These are phyloP conservation scores for Rhynchospora tenuis DNA, from an alignment of 176 grass and related monocot genomes.

Conservation along the genomic window DNA sequence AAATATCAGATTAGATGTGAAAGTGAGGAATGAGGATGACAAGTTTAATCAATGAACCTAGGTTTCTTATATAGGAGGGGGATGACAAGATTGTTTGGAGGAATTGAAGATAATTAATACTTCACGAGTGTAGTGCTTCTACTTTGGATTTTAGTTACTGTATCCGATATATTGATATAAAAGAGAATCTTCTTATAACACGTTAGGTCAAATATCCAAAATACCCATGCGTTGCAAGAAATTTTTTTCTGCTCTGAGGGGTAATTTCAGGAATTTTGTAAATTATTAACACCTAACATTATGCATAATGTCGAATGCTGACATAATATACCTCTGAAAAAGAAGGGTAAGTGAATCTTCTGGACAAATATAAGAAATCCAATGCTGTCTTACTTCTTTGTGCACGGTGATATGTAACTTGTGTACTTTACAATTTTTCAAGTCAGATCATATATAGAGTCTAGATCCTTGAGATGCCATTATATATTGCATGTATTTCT, in stretches of 20 bases:
- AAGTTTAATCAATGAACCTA: neutral
- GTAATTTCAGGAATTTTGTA: neutral
- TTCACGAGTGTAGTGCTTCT: neutral
- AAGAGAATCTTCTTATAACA: neutral
- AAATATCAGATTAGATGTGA: neutral
- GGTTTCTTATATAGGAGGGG: neutral
- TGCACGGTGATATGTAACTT: neutral
- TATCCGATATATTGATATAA: neutral
- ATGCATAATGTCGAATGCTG: neutral
- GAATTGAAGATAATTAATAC: neutral
- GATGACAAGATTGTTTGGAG: neutral
- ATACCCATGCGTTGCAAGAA: conserved; percentile 1
- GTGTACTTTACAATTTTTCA: too few species aligned
- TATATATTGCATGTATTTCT: neutral
- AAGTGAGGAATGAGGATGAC: neutral
- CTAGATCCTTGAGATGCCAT: neutral
- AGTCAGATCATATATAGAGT: neutral
- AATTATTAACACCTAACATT: neutral
- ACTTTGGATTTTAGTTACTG: neutral
- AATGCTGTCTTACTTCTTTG: neutral
- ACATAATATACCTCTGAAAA: neutral
- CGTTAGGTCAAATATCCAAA: neutral
- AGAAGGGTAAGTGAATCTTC: neutral
- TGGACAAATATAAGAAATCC: neutral
- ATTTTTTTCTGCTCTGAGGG: neutral